Conservation (phyloP, 805 yeast species). For the Teunomyces barrocoloradensis region DNA sequence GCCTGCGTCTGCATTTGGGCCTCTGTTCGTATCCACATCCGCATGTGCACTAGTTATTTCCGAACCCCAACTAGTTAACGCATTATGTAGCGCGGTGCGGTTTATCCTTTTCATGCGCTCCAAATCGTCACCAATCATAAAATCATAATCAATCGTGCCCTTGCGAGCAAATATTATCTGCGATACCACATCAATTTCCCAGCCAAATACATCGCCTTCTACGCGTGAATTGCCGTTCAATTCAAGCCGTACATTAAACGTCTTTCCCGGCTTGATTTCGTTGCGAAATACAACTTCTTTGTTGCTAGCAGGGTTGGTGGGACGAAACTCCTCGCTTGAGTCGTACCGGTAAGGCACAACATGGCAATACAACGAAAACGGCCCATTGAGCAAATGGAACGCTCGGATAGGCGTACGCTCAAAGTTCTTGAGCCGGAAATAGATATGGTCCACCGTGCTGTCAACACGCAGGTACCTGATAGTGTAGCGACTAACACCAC, state of each 20-base stretch:
- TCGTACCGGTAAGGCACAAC: slow-evolving; percentile 38
- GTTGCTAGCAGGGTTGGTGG: slow-evolving; percentile 18
- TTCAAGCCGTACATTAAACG: slow-evolving; percentile 54
- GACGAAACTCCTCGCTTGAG: slow-evolving; percentile 21
- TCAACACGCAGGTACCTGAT: slow-evolving; percentile 19
- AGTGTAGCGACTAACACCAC: slow-evolving; percentile 37
- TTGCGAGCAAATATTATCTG: slow-evolving; percentile 38
- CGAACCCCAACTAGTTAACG: slow-evolving; percentile 3
- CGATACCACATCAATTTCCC: slow-evolving; percentile 41
- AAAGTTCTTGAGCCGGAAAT: slow-evolving; percentile 37
- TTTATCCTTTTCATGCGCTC: slow-evolving; percentile 31
- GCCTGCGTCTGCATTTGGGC: background rate
- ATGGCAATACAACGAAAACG: slow-evolving; percentile 44
- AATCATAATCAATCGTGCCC: slow-evolving; percentile 30
- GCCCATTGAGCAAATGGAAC: slow-evolving; percentile 41
- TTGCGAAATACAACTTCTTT: slow-evolving; percentile 37
- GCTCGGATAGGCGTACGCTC: slow-evolving; percentile 39
- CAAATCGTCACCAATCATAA: slow-evolving; percentile 38
- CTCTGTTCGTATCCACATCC: background rate
- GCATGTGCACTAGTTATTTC: background rate
- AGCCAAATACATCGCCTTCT: slow-evolving; percentile 20
- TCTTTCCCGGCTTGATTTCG: slow-evolving; percentile 65
- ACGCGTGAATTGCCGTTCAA: slow-evolving; percentile 45
- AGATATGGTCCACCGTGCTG: slow-evolving; percentile 17
- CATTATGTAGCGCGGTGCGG: slow-evolving; percentile 17